Evolutionary conservation across 2,329 filamentous ascomycete species (phyloP).

Genomic region (Colletotrichum eleusines): DNA sequence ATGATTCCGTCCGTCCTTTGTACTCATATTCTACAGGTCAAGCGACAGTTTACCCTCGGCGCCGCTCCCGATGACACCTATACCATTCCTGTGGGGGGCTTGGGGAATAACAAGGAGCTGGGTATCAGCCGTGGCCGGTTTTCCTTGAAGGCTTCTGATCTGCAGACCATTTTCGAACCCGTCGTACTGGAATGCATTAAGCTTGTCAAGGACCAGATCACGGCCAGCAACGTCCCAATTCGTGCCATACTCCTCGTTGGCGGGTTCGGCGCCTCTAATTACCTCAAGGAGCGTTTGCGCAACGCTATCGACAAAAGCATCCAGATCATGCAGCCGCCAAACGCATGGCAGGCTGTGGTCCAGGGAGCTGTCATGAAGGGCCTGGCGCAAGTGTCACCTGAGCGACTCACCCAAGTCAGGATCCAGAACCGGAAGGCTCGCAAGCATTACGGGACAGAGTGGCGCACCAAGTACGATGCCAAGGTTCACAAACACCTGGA

Average conservation of each 20-base stretch:
- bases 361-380: slow-evolving; percentile 65
- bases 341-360: slow-evolving; percentile 64
- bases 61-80: slow-evolving; percentile 53
- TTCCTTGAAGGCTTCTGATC: slow-evolving; percentile 53
- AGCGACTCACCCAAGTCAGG: slow-evolving; percentile 52
- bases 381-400: slow-evolving; percentile 52
- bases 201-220: slow-evolving; percentile 58
- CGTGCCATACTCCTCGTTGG: slow-evolving; percentile 62
- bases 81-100: slow-evolving; percentile 52
- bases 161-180: slow-evolving; percentile 59
- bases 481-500: slow-evolving; percentile 69
- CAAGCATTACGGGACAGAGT: slow-evolving; percentile 84
- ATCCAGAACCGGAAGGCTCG: slow-evolving; percentile 71
- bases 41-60: slow-evolving; percentile 48
- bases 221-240: slow-evolving; percentile 56
- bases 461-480: slow-evolving; percentile 84
- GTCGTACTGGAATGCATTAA: slow-evolving; percentile 58
- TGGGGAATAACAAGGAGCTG: slow-evolving; percentile 52
- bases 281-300: slow-evolving; percentile 57
- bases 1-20: slow-evolving; percentile 41
- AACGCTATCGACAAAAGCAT: slow-evolving; percentile 51
- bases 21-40: slow-evolving; percentile 48
- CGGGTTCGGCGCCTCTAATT: slow-evolving; percentile 61
- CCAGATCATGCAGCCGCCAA: slow-evolving; percentile 61
- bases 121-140: slow-evolving; percentile 54